Evolutionary conservation across 2,329 filamentous ascomycete species (phyloP), one percentile per base, ranked within the genome.

Genomic region (Emergomyces pasteurianus): DNA sequence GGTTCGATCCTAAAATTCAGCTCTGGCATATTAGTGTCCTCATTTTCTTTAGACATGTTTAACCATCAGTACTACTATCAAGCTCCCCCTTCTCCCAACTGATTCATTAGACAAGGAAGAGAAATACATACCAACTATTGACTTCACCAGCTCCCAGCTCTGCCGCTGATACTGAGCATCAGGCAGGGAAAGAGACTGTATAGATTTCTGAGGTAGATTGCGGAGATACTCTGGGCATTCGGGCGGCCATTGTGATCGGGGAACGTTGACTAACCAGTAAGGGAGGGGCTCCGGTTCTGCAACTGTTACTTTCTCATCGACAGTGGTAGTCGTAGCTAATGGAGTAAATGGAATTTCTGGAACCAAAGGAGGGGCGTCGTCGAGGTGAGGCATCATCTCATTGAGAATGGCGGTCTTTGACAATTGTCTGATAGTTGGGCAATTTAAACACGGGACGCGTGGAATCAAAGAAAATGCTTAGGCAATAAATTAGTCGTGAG

Each of bases 181-280:
- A 0, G 81, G 86, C 2, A 85, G 91, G 63, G 81, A 78, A 64
- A 96, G 80, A 68, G 91, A 89, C 49, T 72, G 70, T 16, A 80
- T 77, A 72, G 95, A 89, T 74, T 94, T 95, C 52, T 78, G 76
- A 57, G 78, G 81, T 60, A 87, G 76, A 65, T 83, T 78, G 58
- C 70, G 73, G 43, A 96, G 82, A 70, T 84, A 94, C 6, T 81
- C 79, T 0, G 92, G 92, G 69, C 91, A 95, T 59, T 85, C 78
- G 2, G 74, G 67, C 0, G 86, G 84, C 71, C 86, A 83, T 64
- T 86, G 75, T 31, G 78, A 71, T 42, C 77, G 74, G 0, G 88
- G 84, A 18, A 95, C 77, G 72, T 96, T 96, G 73, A 88, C 81
- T 64, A 92, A 87, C 91, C 91, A 96, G 77, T 87, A 95, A 0